Evolutionary conservation across 768 basidiomycete species (phyloP), one percentile per base, ranked within the genome.

Genomic region (Favolaschia claudopus): DNA sequence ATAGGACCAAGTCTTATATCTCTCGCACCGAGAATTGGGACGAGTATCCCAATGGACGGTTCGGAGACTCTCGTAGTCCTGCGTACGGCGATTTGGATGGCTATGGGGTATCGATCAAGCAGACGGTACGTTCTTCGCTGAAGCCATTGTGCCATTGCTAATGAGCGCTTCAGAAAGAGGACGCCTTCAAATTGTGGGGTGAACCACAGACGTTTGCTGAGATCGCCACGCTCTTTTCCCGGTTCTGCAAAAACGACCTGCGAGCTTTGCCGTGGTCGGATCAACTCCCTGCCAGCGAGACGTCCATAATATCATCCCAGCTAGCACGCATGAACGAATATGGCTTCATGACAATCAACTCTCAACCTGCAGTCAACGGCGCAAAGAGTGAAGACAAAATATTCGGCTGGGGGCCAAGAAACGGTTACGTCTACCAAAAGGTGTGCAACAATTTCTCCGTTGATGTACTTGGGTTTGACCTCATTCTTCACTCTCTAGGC

Each of bases 1-100:
- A 99, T 77, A 84, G 96, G 34, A 85, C 95, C 33, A 92, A 95
- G 70, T 97, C 95, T 1, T 99, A 99, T 72, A 81, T 99, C 42
- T 93, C 93, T 8, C 90, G 96, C 51, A 99, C 97, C 14, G 95
- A 97, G 72, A 93, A 97, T 70, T 99, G 97, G 97, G 97, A 99
- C 71, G 96, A 99, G 72, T 99, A 97, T 74, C 97, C 97, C 46
- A 99, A 99, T 73, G 97, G 97, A 53, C 93, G 97, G 65, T 99
- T 96, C 70, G 97, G 97, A 67, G 97, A 99, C 77, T 90, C 96
- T 7, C 87, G 97, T 56, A 94, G 92, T 82, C 97, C 97, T 27
- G 97, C 97, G 14, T 99, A 97, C 65, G 97, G 97, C 68, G 97
- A 99, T 76, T 77, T 99, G 52, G 96, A 99, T 70, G 96, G 96